phyloP scores from a whole-genome alignment of 2,329 filamentous ascomycete genomes.

The Sclerotinia subarctica region DNA sequence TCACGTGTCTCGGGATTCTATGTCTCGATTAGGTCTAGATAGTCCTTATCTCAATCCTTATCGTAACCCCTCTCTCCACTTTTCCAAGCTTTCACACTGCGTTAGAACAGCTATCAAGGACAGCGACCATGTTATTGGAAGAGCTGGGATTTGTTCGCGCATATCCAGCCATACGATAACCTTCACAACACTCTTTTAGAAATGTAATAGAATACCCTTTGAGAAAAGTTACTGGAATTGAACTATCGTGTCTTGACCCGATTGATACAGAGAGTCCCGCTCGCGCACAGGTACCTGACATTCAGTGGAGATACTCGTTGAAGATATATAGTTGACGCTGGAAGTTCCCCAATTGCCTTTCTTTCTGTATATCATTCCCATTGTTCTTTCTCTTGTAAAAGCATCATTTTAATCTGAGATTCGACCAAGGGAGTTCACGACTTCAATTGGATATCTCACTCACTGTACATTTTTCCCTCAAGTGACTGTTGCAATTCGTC shows the following conservation, averaged over 20 bases:
- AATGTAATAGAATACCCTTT: conserved; percentile 19
- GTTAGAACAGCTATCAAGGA: background rate
- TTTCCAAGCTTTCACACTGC: background rate
- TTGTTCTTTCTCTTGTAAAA: background rate
- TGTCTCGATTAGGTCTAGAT: conserved; percentile 4
- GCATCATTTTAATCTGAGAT: background rate
- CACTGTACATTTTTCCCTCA: background rate
- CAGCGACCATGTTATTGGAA: background rate
- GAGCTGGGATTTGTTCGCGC: background rate
- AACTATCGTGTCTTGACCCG: conserved; percentile 26
- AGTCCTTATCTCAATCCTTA: conserved; percentile 1
- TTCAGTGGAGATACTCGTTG: conserved; percentile 16
- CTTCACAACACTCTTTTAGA: background rate
- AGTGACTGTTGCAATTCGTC: background rate
- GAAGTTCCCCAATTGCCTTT: conserved; percentile 16
- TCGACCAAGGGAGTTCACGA: background rate
- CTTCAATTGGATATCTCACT: background rate
- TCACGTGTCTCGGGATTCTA: conserved; percentile 9
- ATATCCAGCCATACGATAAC: background rate
- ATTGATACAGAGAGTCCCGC: conserved; percentile 37
- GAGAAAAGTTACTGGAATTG: background rate
- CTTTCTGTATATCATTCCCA: conserved; percentile 15
- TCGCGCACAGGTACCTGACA: conserved; percentile 11
- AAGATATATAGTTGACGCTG: conserved; percentile 26
- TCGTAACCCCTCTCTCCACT: conserved; percentile 2